Evolutionary conservation across 306 rosid species (phyloP).

Genomic region (barrel medic (Medicago truncatula)): DNA sequence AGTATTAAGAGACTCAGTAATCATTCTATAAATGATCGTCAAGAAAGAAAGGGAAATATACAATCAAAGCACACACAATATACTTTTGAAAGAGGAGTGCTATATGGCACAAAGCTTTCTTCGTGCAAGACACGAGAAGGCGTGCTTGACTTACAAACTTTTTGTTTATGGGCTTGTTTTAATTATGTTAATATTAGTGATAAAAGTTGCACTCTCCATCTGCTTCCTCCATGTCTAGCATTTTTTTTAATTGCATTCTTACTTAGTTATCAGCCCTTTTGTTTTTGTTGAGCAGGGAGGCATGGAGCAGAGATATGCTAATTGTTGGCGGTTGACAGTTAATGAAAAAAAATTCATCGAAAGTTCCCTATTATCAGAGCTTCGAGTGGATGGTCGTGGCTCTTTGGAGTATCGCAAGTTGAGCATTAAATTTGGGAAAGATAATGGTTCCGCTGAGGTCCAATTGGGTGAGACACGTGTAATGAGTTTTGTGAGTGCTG

Average conservation of each 20-base stretch:
- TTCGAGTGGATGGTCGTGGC: conserved; percentile 83
- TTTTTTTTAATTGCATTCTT: background rate
- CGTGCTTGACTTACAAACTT: no score
- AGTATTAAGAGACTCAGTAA: no score
- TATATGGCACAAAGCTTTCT: no score
- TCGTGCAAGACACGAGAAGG: no score
- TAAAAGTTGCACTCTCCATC: background rate
- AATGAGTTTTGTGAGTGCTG: conserved; percentile 72
- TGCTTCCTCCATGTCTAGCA: background rate
- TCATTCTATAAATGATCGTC: no score
- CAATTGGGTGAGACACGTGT: conserved; percentile 84
- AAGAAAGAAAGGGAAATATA: no score
- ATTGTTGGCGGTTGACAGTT: conserved; percentile 58
- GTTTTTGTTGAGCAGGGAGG: background rate
- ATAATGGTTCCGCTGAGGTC: conserved; percentile 80
- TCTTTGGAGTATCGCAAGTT: conserved; percentile 82
- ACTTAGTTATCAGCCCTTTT: background rate
- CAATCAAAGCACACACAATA: no score
- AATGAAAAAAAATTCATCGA: conserved; percentile 74
- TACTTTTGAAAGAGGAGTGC: no score
- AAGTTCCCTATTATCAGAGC: conserved; percentile 67
- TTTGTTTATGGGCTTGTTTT: no score
- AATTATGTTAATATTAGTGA: no score
- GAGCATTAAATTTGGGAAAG: conserved; percentile 68
- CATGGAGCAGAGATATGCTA: conserved; percentile 81